Evolutionary conservation across 371 early-diverging fungal species (phyloP).

Genomic region (Rhizomucor pusillus): DNA sequence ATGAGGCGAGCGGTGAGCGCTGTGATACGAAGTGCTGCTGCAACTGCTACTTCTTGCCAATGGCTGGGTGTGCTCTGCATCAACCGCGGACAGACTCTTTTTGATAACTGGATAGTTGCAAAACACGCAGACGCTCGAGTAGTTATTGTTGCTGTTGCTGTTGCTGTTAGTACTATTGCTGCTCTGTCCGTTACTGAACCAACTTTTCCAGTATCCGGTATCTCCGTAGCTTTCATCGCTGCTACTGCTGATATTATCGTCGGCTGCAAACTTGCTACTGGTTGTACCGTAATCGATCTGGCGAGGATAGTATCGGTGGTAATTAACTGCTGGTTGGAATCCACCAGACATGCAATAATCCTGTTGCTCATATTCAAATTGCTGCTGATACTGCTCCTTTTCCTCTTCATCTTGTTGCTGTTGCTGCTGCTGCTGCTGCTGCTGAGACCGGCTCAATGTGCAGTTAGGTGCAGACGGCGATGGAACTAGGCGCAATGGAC

Average conservation of each 20-base stretch:
- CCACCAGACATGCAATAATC: background rate
- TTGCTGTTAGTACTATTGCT: background rate
- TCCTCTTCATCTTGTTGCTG: background rate
- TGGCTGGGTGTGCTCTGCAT: constrained; percentile 5
- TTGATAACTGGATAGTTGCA: constrained; percentile 6
- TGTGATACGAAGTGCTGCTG: constrained; percentile 4
- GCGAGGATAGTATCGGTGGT: background rate
- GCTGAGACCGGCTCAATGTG: background rate
- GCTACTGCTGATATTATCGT: background rate
- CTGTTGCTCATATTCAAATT: background rate
- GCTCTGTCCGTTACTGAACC: constrained; percentile 5
- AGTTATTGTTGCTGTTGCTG: background rate
- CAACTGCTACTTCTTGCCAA: constrained; percentile 5
- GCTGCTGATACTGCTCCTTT: background rate
- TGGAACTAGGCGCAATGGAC: constrained; percentile 6
- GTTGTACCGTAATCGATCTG: background rate
- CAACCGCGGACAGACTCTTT: constrained; percentile 10
- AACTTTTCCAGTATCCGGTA: constrained; percentile 8
- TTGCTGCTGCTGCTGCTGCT: background rate
- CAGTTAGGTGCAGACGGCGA: constrained; percentile 14
- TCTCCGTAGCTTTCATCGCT: background rate
- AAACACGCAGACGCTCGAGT: constrained; percentile 4
- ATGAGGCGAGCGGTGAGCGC: background rate
- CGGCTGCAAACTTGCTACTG: background rate
- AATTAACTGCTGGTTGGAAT: background rate